These are phyloP conservation scores for Periconia sp. DNA, from an alignment of 2,329 filamentous ascomycete genomes.

Conservation along the genomic window DNA sequence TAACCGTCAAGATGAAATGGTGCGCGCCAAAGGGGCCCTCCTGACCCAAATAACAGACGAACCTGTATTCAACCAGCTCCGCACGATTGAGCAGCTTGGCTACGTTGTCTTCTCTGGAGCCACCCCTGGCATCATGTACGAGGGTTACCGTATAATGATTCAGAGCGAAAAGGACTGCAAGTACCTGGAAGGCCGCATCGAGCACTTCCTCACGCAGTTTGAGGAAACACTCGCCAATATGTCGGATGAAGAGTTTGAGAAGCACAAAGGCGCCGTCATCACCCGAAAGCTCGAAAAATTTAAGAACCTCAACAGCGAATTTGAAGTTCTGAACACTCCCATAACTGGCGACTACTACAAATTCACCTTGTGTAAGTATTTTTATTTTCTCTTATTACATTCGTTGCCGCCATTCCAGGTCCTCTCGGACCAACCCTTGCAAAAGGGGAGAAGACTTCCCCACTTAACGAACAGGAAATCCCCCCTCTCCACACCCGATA, in stretches of 20 bases:
- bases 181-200: slow-evolving; percentile 85
- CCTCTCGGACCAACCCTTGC: not conserved
- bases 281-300: slow-evolving; percentile 86
- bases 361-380: slow-evolving; percentile 76
- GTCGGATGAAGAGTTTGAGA: slow-evolving; percentile 82
- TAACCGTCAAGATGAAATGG: slow-evolving; percentile 58
- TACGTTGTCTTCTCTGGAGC: slow-evolving; percentile 91
- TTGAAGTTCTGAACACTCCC: slow-evolving; percentile 78
- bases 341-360: slow-evolving; percentile 86
- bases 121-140: slow-evolving; percentile 71
- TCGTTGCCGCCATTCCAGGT: not conserved
- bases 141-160: slow-evolving; percentile 82
- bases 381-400: not conserved
- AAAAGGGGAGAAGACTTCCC: too few species aligned
- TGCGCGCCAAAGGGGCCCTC: slow-evolving; percentile 76
- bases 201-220: slow-evolving; percentile 75
- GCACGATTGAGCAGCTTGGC: slow-evolving; percentile 95
- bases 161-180: slow-evolving; percentile 85
- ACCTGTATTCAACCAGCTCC: slow-evolving; percentile 88
- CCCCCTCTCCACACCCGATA: not conserved
- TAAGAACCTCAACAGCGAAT: slow-evolving; percentile 89
- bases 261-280: slow-evolving; percentile 85
- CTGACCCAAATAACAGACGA: slow-evolving; percentile 91
- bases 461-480: not conserved
- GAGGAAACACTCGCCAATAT: slow-evolving; percentile 70